Base-by-base conservation (phyloP, 345 rosid genomes). In the Litchi chinensis region DNA sequence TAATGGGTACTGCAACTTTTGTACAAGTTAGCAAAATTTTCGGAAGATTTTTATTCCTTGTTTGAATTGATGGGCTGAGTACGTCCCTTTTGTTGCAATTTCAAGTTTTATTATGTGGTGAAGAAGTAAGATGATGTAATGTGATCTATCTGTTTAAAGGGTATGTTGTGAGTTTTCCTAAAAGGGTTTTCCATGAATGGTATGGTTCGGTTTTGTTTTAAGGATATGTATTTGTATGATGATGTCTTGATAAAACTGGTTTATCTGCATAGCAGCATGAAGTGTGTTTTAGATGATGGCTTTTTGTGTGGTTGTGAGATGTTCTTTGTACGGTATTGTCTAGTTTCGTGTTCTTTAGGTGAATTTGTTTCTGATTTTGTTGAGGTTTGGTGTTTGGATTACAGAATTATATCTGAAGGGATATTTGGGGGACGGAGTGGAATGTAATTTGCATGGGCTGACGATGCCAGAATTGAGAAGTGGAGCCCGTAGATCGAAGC, bases 401-500 rank as follows among this genome's bases (percentile, higher is more conserved):
- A 70, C 89, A 90, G 94, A 80, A 79, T 26, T 26, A 26, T 70
- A 82, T 76, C 83, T 67, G 71, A 70, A 83, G 84, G 82, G 83
- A 78, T 71, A 75, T 70, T 28, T 12, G 68, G 74, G 78, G 81
- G 77, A 84, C 56, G 59, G 54, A 79, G 88, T 71, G 80, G 91
- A 83, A 77, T 84, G 88, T 87, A 82, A 91, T 81, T 89, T 95
- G 93, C 90, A 95, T 95, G 98, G 96, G 90, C 70, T 95, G 92
- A 94, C 88, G 87, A 95, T 95, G 98, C 98, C 97, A 70, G 97
- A 95, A 86, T 88, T 95, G 93, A 89, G 95, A 91, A 95, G 98
- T 63, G 98, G 98, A 92, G 91, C 97, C 79, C 90, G 98, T 83
- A 91, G 98, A 89, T 95, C 91, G 70, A 95, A 90, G 83, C 96